These are phyloP conservation scores for Ceratocystis eucalypticola DNA, from an alignment of 2,329 filamentous ascomycete genomes.

Conservation along the genomic window DNA sequence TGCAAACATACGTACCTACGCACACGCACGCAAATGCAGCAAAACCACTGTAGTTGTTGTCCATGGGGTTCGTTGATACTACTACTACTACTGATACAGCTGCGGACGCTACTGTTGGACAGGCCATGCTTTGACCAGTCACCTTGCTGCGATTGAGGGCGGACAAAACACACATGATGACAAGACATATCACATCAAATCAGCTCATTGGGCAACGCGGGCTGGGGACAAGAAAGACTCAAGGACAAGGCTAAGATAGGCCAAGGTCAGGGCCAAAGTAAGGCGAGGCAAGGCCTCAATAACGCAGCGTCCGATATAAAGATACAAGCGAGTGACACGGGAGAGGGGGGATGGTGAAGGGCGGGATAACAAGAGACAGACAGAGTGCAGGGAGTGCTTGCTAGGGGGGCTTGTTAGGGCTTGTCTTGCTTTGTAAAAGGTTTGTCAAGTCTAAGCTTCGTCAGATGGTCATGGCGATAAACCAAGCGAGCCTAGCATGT, in stretches of 20 bases:
- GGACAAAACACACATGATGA: not conserved
- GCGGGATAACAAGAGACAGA: no score
- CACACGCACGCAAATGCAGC: not conserved
- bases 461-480: no score
- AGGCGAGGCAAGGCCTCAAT: not conserved
- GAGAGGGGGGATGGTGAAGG: no score
- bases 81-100: no score
- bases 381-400: no score
- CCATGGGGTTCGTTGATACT: not conserved
- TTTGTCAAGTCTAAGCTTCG: no score
- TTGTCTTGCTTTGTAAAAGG: no score
- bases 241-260: no score
- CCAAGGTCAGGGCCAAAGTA: not conserved
- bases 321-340: not conserved
- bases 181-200: not conserved
- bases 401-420: no score
- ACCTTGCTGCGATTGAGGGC: not conserved
- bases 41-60: not conserved
- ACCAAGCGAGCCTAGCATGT: no score
- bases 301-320: not conserved
- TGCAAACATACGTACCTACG: constrained; percentile 2
- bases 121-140: not conserved
- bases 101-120: no score
- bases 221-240: not conserved
- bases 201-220: not conserved